phyloP scores from a whole-genome alignment of 306 rosid genomes.

The Cicer cuneatum region DNA sequence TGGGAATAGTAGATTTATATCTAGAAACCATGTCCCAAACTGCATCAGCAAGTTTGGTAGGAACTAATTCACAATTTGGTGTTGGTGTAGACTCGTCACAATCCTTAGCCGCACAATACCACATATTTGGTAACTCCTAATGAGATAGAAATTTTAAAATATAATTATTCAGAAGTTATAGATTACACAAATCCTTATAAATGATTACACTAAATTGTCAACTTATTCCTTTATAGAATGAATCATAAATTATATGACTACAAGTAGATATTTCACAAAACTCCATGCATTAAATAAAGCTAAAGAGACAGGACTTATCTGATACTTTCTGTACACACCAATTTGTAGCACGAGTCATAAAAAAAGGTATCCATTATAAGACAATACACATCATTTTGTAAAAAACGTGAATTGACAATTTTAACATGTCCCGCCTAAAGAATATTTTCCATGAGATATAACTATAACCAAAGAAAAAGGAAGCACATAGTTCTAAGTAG shows the following conservation, averaged over 20 bases:
- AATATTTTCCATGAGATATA: not conserved
- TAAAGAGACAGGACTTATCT: slow-evolving; percentile 16
- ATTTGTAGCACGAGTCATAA: not conserved
- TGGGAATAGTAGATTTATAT: slow-evolving; percentile 78
- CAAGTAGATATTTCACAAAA: slow-evolving; percentile 16
- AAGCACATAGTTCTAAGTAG: not conserved
- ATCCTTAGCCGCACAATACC: slow-evolving; percentile 69
- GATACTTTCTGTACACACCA: not conserved
- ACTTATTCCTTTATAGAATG: slow-evolving; percentile 25
- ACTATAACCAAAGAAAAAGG: not conserved
- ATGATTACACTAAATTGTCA: slow-evolving; percentile 5
- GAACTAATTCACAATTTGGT: slow-evolving; percentile 60
- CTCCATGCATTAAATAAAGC: slow-evolving; percentile 16
- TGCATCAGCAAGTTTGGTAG: slow-evolving; percentile 77
- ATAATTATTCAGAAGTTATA: slow-evolving; percentile 15
- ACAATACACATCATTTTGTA: too few relatives aligned
- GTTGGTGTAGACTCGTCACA: slow-evolving; percentile 52
- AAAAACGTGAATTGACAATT: too few relatives aligned
- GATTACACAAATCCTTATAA: not conserved
- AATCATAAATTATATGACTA: slow-evolving; percentile 23
- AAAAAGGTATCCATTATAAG: too few relatives aligned
- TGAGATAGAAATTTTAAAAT: slow-evolving; percentile 35
- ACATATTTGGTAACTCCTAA: slow-evolving; percentile 80
- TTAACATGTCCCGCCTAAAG: not conserved
- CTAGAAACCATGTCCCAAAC: slow-evolving; percentile 75